Base-by-base conservation (phyloP, 176 grass and related monocot genomes). In the Stipa capillata region DNA sequence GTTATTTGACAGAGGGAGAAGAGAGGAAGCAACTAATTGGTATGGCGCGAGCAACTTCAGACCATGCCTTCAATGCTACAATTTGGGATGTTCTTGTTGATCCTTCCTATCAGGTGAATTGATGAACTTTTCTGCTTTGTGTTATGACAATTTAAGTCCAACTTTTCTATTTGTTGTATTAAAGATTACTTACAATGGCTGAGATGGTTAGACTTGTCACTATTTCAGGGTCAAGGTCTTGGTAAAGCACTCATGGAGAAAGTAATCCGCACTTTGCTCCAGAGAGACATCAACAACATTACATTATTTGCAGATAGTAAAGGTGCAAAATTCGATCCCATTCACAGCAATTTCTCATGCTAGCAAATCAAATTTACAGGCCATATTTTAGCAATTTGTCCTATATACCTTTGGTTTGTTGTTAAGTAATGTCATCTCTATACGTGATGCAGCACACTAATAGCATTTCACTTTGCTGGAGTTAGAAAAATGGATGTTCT, bases 51-150 rank as follows among this genome's bases (percentile, higher is more conserved):
- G 95, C 95, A 85, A 97, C 95, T 69, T 97, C 95, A 72, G 95
- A 97, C 83, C 95, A 97, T 74, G 95, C 87, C 56, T 97, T 97
- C 81, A 97, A 97, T 89, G 95, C 92, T 62, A 97, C 95, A 53
- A 97, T 97, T 56, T 97, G 95, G 95, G 95, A 97, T 80, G 92
- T 97, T 50, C 92, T 97, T 72, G 92, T 97, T 14, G 95, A 97
- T 86, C 95, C 95, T 65, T 97, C 95, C 5, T 97, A 97, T 68
- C 91, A 97, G 89, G 95, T 94, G 59, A 73, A 36, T 23, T 68
- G 29, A 74, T 25, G 29, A 42, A 25, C 2, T 25, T 58, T 17
- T 42, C 34, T 86, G 48, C 47, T 59, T 47, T 66, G 5, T 58
- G 20, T 49, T 13, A 11, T 77, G 18, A 5, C 27, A 47, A 45